Percentiles rank a stretch among this genome's conserved stretches.
These are phyloP conservation scores for Aspergillus sclerotioniger DNA, from an alignment of 495 filamentous ascomycete species.

Conservation along the genomic window DNA sequence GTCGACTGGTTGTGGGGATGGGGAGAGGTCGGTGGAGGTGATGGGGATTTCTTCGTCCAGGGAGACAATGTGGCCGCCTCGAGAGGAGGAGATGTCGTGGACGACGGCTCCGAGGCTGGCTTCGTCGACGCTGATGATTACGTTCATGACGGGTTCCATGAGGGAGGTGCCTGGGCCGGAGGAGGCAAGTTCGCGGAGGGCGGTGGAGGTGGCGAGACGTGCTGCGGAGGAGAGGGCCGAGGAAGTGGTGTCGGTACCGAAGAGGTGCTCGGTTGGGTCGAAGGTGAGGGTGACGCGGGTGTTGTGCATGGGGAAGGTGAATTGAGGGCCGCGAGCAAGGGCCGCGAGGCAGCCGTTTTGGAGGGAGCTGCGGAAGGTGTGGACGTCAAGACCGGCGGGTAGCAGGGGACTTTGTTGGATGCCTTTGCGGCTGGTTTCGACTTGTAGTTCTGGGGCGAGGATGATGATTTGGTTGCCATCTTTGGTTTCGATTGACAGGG, in stretches of 20 bases:
- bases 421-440: conserved; percentile 35
- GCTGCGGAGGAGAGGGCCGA: conserved; percentile 78
- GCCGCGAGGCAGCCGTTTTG: conserved; percentile 79
- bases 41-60: conserved; percentile 61
- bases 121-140: conserved; percentile 81
- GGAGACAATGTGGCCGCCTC: conserved; percentile 82
- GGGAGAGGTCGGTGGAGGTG: conserved; percentile 24
- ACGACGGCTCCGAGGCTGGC: conserved; percentile 78
- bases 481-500: conserved; percentile 28
- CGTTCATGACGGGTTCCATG: conserved; percentile 91
- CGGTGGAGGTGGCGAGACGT: conserved; percentile 64
- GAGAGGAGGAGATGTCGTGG: conserved; percentile 77
- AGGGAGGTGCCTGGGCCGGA: conserved; percentile 51
- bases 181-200: conserved; percentile 52
- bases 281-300: conserved; percentile 67
- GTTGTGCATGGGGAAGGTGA: conserved; percentile 70
- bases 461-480: conserved; percentile 64
- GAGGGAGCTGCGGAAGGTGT: conserved; percentile 61
- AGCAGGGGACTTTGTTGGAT: conserved; percentile 45
- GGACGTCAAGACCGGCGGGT: conserved; percentile 56
- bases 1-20: conserved; percentile 15
- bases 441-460: conserved; percentile 41
- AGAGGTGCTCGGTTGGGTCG: conserved; percentile 62
- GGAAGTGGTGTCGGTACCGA: conserved; percentile 61
- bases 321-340: conserved; percentile 77